Conservation (phyloP, 176 grass and related monocot genomes). For the Ananas comosus region DNA sequence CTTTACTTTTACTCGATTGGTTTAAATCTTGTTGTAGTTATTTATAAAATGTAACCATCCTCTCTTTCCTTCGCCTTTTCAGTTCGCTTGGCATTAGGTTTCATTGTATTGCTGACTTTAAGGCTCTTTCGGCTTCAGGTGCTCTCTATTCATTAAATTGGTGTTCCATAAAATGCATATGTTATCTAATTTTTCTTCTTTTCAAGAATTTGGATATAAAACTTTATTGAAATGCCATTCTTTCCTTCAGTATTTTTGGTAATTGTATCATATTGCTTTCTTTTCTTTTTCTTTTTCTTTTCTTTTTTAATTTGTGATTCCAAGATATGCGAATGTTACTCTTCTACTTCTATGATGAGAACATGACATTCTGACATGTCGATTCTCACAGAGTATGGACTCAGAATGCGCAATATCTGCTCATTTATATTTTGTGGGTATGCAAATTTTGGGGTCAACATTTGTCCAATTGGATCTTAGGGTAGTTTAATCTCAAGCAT, state of each 20-base stretch:
- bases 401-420: no score
- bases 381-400: no score
- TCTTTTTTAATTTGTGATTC: not conserved
- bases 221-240: not conserved
- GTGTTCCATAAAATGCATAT: not conserved
- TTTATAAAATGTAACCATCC: not conserved
- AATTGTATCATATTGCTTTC: not conserved
- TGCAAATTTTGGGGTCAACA: no score
- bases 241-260: not conserved
- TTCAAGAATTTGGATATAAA: not conserved
- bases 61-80: conserved; percentile 5
- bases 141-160: conserved; percentile 10
- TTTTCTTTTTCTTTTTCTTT: not conserved
- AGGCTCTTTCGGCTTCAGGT: conserved; percentile 81
- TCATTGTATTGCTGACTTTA: conserved; percentile 46
- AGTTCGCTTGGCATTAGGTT: conserved; percentile 68
- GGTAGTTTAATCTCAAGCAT: no score
- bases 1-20: no score
- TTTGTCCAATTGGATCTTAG: no score
- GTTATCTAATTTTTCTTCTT: not conserved
- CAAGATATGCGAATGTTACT: no score
- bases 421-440: no score
- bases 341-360: no score
- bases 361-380: no score
- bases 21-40: not conserved